Evolutionary conservation across 352 stramenopile genomes (phyloP).

Genomic region (Globisporangium nunn): DNA sequence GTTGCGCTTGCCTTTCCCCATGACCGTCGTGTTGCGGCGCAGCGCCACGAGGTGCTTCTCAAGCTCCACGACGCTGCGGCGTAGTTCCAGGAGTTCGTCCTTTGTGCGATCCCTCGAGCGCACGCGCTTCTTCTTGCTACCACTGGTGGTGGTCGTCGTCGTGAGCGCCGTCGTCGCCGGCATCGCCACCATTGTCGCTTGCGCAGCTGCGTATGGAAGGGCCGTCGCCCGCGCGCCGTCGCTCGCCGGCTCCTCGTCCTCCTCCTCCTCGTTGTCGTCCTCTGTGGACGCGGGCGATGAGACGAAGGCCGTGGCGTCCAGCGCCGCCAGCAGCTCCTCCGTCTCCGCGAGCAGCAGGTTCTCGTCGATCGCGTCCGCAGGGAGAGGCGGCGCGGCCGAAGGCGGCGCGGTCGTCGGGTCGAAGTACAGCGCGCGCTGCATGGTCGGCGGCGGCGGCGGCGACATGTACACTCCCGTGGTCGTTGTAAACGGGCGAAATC

Average conservation of each 20-base stretch:
- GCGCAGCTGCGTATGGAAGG: background rate
- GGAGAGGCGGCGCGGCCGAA: background rate
- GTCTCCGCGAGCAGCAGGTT: constrained; percentile 14
- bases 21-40: constrained; percentile 8
- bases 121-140: constrained; percentile 7
- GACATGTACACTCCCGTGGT: background rate
- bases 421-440: background rate
- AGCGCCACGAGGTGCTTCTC: constrained; percentile 10
- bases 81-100: constrained; percentile 10
- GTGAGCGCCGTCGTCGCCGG: background rate
- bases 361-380: constrained; percentile 9
- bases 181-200: background rate
- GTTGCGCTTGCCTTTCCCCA: constrained; percentile 8
- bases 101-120: constrained; percentile 11
- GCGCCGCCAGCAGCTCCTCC: constrained; percentile 13
- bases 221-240: background rate
- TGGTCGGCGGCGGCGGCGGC: background rate
- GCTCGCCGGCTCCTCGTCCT: background rate
- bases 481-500: too few relatives aligned
- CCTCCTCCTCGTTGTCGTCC: constrained; percentile 8
- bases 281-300: constrained; percentile 9
- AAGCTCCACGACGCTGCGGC: constrained; percentile 4
- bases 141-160: background rate
- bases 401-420: background rate
- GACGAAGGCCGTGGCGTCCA: constrained; percentile 13